Evolutionary conservation across 2,329 filamentous ascomycete genomes (phyloP).

Genomic region (Alternaria viburni): DNA sequence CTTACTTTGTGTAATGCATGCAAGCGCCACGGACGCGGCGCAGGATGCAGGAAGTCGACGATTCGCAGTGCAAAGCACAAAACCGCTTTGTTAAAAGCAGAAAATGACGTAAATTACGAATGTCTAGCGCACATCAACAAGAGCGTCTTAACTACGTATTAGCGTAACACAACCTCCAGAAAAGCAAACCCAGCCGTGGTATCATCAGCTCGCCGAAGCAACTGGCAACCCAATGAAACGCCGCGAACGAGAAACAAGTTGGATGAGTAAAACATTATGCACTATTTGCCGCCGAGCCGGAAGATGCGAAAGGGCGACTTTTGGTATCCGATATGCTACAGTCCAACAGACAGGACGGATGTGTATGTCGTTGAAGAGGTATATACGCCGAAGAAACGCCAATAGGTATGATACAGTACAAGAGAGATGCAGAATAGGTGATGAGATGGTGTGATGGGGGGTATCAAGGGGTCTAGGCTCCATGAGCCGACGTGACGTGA

Average conservation of each 20-base stretch:
- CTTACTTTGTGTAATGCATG: too few species aligned
- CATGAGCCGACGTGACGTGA: neutral
- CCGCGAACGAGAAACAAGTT: neutral
- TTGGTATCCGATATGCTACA: slow-evolving; percentile 1
- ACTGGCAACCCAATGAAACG: neutral
- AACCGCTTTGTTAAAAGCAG: too few species aligned
- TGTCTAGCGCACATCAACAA: neutral
- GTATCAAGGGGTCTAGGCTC: neutral
- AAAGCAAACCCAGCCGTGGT: neutral
- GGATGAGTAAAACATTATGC: neutral
- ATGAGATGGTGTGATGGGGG: neutral
- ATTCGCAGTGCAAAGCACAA: too few species aligned
- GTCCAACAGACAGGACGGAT: neutral
- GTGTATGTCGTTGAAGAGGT: neutral
- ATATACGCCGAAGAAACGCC: slow-evolving; percentile 5
- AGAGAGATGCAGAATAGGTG: neutral
- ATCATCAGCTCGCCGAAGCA: neutral
- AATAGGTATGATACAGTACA: slow-evolving; percentile 6
- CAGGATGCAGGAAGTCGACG: too few species aligned
- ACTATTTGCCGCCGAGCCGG: neutral
- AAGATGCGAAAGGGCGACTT: neutral
- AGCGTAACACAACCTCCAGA: neutral
- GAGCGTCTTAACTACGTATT: neutral
- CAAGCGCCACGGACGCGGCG: too few species aligned
- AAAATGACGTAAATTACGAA: neutral